Conservation (phyloP, 768 basidiomycete genomes). For the Tylopilus sp. region DNA sequence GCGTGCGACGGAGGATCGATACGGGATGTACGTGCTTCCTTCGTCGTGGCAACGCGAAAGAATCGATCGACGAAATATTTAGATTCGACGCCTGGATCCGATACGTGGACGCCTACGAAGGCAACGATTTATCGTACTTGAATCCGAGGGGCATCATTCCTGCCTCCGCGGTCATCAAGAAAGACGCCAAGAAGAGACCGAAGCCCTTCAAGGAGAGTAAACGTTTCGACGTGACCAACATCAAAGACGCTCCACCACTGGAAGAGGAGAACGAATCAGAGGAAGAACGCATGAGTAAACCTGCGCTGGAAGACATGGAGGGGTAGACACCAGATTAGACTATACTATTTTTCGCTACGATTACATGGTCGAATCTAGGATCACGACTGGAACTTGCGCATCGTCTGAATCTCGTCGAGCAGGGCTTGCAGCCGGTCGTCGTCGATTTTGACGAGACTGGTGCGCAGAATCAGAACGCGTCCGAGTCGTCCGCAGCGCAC, state of each 20-base stretch:
- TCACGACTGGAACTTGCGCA: conserved; percentile 86
- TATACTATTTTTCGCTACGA: conserved; percentile 8
- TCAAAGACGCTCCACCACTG: conserved; percentile 23
- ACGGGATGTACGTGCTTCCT: conserved; percentile 59
- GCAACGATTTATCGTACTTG: conserved; percentile 74
- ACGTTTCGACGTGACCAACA: conserved; percentile 60
- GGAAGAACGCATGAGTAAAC: conserved; percentile 40
- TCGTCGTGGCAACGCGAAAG: neutral
- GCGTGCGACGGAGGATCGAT: conserved; percentile 76
- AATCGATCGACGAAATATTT: neutral
- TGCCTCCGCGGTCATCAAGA: conserved; percentile 59
- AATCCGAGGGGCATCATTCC: conserved; percentile 80
- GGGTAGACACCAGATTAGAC: conserved; percentile 26
- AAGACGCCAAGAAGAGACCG: conserved; percentile 46
- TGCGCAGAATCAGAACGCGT: neutral
- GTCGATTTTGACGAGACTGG: conserved; percentile 81
- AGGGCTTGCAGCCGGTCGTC: conserved; percentile 81
- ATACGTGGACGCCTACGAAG: conserved; percentile 69
- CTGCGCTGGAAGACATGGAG: conserved; percentile 50
- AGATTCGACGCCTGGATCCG: conserved; percentile 88
- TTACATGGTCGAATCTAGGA: neutral
- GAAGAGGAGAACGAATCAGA: conserved; percentile 45
- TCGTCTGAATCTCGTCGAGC: conserved; percentile 84
- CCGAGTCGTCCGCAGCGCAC: too few species aligned
- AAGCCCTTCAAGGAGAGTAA: conserved; percentile 68